Conservation (phyloP, 1,284 basidiomycete genomes). For the Puccinia sorghi region DNA sequence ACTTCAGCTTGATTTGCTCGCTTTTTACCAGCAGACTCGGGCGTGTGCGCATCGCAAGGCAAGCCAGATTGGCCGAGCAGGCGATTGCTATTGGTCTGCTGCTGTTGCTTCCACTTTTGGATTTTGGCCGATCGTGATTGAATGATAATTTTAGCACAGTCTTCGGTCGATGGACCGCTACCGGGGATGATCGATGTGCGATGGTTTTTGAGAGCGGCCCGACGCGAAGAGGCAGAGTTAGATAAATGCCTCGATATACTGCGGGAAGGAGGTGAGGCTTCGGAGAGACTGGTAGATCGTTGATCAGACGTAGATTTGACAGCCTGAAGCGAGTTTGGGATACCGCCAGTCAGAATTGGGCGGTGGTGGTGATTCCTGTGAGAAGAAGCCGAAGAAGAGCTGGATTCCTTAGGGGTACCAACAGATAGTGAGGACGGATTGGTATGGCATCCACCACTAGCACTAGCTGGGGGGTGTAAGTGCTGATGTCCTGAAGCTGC, state of each 20-base stretch:
- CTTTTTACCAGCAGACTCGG: neutral
- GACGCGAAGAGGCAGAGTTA: conserved; percentile 38
- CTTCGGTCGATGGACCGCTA: conserved; percentile 59
- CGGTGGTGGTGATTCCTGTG: neutral
- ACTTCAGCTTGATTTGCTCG: neutral
- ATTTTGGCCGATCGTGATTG: conserved; percentile 64
- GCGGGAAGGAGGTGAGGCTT: conserved; percentile 2
- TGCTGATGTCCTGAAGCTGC: neutral
- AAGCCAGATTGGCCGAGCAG: neutral
- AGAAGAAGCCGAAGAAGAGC: conserved; percentile 28
- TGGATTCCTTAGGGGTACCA: conserved; percentile 8
- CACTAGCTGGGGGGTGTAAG: neutral
- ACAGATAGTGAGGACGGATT: conserved; percentile 26
- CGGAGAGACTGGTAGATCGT: conserved; percentile 50
- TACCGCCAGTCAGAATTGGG: neutral
- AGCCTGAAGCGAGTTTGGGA: neutral
- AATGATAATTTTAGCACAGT: conserved; percentile 64
- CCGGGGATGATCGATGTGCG: conserved; percentile 46
- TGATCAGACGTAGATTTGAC: conserved; percentile 12
- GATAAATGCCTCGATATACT: conserved; percentile 28
- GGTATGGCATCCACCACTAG: conserved; percentile 21
- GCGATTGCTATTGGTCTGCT: conserved; percentile 10
- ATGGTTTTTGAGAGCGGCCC: conserved; percentile 28
- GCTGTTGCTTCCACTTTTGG: conserved; percentile 61
- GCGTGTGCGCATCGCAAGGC: neutral